These are phyloP conservation scores for Inga laurina DNA, from an alignment of 306 rosid genomes.

Conservation along the genomic window DNA sequence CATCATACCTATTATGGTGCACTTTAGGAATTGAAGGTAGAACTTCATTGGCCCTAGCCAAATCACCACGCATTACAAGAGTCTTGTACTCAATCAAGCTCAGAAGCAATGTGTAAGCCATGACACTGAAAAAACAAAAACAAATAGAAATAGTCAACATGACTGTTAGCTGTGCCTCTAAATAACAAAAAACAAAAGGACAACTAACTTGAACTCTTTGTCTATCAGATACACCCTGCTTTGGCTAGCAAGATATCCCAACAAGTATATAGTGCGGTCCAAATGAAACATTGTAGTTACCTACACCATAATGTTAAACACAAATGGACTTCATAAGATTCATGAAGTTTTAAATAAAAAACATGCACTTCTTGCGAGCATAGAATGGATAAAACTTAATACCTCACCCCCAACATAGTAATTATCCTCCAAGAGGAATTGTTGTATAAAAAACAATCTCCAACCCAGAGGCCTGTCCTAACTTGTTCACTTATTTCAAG, in stretches of 20 bases:
- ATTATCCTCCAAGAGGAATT: constrained; percentile 98
- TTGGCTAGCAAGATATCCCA: constrained; percentile 97
- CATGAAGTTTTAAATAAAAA: constrained; percentile 10
- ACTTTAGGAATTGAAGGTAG: constrained; percentile 94
- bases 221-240: constrained; percentile 94
- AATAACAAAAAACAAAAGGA: constrained; percentile 14
- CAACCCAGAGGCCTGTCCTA: constrained; percentile 98
- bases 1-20: constrained; percentile 44
- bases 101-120: constrained; percentile 92
- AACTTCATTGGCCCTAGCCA: constrained; percentile 84
- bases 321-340: constrained; percentile 33
- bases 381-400: constrained; percentile 32
- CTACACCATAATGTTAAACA: constrained; percentile 48
- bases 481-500: constrained; percentile 97
- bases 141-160: constrained; percentile 13
- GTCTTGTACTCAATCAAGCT: constrained; percentile 98
- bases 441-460: constrained; percentile 98
- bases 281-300: constrained; percentile 98
- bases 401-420: constrained; percentile 99
- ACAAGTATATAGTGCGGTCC: constrained; percentile 98
- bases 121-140: constrained; percentile 63
- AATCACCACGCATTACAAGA: constrained; percentile 97
- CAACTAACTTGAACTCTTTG: constrained; percentile 96
- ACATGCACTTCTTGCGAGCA: neutral
- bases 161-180: constrained; percentile 15